A percentile compares a stretch with the other conserved stretches of the same genome.
phyloP scores from a whole-genome alignment of 179 eudicot species.

The Camellia oleifera region DNA sequence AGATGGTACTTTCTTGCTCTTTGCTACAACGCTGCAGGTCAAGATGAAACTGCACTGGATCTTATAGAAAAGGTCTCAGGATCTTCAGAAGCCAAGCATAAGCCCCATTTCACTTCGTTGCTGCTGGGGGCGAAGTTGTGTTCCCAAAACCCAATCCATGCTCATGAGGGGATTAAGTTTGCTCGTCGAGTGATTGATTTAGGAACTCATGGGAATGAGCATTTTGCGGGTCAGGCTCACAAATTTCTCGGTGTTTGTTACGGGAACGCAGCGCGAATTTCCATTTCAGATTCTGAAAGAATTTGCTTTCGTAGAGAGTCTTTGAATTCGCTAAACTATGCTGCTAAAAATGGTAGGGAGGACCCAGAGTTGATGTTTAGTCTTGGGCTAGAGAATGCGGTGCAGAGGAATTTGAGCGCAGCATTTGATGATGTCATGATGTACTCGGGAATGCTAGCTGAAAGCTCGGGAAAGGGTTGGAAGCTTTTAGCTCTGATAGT shows the following conservation, averaged over 20 bases:
- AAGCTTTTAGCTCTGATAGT: constrained; percentile 61
- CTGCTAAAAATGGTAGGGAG: constrained; percentile 30
- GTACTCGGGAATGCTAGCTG: constrained; percentile 52
- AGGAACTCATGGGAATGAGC: constrained; percentile 38
- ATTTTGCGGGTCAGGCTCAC: constrained; percentile 56
- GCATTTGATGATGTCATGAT: constrained; percentile 39
- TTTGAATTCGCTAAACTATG: constrained; percentile 39
- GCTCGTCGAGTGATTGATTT: constrained; percentile 38
- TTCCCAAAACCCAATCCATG: constrained; percentile 45
- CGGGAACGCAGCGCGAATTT: constrained; percentile 66
- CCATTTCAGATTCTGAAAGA: constrained; percentile 55
- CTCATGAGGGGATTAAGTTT: constrained; percentile 65
- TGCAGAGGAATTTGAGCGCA: constrained; percentile 57
- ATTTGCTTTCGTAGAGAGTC: constrained; percentile 48
- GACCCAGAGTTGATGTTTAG: constrained; percentile 57
- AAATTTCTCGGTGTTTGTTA: constrained; percentile 74
- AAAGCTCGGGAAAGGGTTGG: constrained; percentile 62
- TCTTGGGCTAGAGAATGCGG: constrained; percentile 72
- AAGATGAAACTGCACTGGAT: constrained; percentile 54
- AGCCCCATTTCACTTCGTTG: constrained; percentile 59
- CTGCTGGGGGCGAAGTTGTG: constrained; percentile 85
- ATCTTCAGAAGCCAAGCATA: constrained; percentile 33
- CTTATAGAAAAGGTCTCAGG: constrained; percentile 52
- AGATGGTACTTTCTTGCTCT: constrained; percentile 93
- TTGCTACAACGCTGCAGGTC: constrained; percentile 80